Percentiles rank a stretch among this genome's conserved stretches.
phyloP scores from a whole-genome alignment of 1,284 basidiomycete species.

The Microbotryum intermedium region DNA sequence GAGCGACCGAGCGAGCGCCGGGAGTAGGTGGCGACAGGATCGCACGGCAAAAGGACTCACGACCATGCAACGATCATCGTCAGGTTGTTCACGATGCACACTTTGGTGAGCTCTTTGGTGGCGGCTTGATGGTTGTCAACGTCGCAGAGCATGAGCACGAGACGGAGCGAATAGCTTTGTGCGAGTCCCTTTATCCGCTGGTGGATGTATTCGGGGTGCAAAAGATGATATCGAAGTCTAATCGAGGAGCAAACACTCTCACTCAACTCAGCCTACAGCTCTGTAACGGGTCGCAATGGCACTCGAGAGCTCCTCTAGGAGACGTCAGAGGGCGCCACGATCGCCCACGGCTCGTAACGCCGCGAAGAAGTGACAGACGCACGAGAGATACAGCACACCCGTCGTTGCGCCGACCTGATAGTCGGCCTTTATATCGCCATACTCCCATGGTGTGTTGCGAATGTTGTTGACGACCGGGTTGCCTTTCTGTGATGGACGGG shows the following conservation, averaged over 20 bases:
- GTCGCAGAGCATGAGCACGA: slow-evolving; percentile 87
- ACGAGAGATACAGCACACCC: slow-evolving; percentile 87
- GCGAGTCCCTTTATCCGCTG: slow-evolving; percentile 78
- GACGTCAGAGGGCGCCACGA: neutral
- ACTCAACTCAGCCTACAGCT: neutral
- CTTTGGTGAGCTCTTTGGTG: slow-evolving; percentile 87
- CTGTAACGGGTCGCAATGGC: neutral
- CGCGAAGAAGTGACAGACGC: slow-evolving; percentile 19
- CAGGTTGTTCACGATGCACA: slow-evolving; percentile 72
- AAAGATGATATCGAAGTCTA: slow-evolving; percentile 86
- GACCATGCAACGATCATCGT: slow-evolving; percentile 89
- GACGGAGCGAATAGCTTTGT: slow-evolving; percentile 67
- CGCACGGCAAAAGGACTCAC: slow-evolving; percentile 46
- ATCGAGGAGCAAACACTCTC: neutral
- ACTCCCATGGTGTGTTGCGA: slow-evolving; percentile 84
- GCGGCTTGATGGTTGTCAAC: slow-evolving; percentile 83
- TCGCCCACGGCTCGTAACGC: neutral
- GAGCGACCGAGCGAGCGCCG: neutral
- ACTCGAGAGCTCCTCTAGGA: neutral
- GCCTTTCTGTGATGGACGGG: slow-evolving; percentile 52
- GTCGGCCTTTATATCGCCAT: slow-evolving; percentile 85
- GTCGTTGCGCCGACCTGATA: slow-evolving; percentile 94
- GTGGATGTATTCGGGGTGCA: slow-evolving; percentile 96
- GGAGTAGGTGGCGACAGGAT: neutral
- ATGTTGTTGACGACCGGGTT: slow-evolving; percentile 82